Conservation (phyloP, 768 basidiomycete genomes). For the Butyriboletus loyo region DNA sequence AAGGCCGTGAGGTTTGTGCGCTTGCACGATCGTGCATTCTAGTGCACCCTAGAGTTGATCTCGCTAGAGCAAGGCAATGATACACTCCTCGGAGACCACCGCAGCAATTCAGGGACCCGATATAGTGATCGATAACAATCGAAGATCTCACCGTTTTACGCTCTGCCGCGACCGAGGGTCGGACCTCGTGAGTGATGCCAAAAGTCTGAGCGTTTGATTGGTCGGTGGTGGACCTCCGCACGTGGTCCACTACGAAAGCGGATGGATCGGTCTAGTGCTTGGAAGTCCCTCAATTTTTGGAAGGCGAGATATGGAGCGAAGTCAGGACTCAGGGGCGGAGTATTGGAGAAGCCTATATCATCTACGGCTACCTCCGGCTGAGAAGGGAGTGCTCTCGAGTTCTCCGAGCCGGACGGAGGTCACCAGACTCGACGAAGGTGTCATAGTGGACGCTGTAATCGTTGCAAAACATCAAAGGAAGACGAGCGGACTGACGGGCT, state of each 20-base stretch:
- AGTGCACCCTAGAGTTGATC: constrained; percentile 38
- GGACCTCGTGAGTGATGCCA: constrained; percentile 53
- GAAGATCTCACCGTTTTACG: constrained; percentile 37
- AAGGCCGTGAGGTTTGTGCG: constrained; percentile 39
- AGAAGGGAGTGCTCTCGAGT: constrained; percentile 34
- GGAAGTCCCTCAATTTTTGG: constrained; percentile 3
- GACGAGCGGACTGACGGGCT: constrained; percentile 35
- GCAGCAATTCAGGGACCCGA: constrained; percentile 40
- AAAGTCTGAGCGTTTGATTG: constrained; percentile 43
- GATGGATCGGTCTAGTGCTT: constrained; percentile 45
- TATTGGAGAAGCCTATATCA: background rate
- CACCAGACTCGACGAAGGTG: constrained; percentile 44
- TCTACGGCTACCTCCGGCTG: constrained; percentile 12
- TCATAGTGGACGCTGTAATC: constrained; percentile 48
- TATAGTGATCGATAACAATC: constrained; percentile 43
- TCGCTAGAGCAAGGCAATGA: constrained; percentile 34
- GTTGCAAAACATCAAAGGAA: constrained; percentile 60
- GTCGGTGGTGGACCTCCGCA: constrained; percentile 11
- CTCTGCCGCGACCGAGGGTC: constrained; percentile 48
- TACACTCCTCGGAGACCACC: constrained; percentile 22
- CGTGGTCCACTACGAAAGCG: constrained; percentile 25
- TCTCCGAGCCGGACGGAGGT: constrained; percentile 43
- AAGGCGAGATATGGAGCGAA: constrained; percentile 33
- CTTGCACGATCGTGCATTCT: constrained; percentile 40
- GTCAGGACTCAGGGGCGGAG: background rate